Evolutionary conservation across 169 alveolate species (phyloP), one percentile per base, ranked within the genome.

Genomic region (Plasmodium chabaudi): DNA sequence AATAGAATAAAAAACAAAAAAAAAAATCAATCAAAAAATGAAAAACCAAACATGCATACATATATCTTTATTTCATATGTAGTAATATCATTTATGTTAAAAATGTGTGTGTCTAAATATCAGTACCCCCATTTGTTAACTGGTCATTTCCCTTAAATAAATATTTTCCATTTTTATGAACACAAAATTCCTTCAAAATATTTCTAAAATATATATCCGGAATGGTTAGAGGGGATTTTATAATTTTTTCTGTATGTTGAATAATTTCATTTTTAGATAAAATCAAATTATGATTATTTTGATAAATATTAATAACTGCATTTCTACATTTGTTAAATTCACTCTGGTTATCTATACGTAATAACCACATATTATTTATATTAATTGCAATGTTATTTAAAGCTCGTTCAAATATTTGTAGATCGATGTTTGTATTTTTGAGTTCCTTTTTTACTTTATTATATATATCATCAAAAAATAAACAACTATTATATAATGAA

Each of bases 151-250:
- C 91, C 27, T 86, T 86, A 61, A 86, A 86, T 2, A 68, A 34
- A 60, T 86, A 86, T 68, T 69, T 72, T 13, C 91, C 91, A 70
- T 69, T 55, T 72, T 51, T 68, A 13, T 86, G 91, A 27, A 86
- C 61, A 72, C 91, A 86, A 21, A 86, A 86, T 49, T 86, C 91
- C n/a, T 86, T 86, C 49, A 86, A 71, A 19, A 86, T 86, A 72
- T 86, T 86, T 73, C 91, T 86, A 86, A 86, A 86, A 86, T 86
- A 86, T 57, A 86, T 86, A 86, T 86, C 91, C 15, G 91, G 91
- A 57, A 86, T 86, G n/a, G 56, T 86, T 69, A 86, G 23, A 21
- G 86, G 56, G 23, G 73, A 86, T 23, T 86, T 72, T n/a, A 86
- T 86, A 51, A 15, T 9, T 23, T n/a, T 70, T 71, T 86, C 91